Percentiles rank a stretch among this genome's conserved stretches.
Evolutionary conservation across 805 yeast species (phyloP).

Genomic region (Candida coleopterorum): DNA sequence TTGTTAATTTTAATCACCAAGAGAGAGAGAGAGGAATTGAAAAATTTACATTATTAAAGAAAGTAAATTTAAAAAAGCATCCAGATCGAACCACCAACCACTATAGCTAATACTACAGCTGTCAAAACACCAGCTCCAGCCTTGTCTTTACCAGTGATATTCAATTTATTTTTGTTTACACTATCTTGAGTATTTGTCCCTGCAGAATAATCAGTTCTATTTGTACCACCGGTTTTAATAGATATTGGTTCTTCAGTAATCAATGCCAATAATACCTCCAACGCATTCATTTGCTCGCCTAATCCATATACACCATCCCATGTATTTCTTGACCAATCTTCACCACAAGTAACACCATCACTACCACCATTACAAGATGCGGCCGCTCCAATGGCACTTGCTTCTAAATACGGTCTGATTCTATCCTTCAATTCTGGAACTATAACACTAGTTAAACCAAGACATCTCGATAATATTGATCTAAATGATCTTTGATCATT

Average conservation of each 20-base stretch:
- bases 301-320: constrained; percentile 73
- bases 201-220: constrained; percentile 31
- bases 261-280: constrained; percentile 52
- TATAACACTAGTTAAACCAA: constrained; percentile 53
- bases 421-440: constrained; percentile 45
- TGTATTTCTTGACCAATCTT: constrained; percentile 54
- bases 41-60: background rate
- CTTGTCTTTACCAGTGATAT: constrained; percentile 57
- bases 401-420: constrained; percentile 37
- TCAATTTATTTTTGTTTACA: constrained; percentile 38
- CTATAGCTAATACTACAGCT: constrained; percentile 57
- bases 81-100: constrained; percentile 74
- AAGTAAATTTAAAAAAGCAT: constrained; percentile 44
- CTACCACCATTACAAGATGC: constrained; percentile 75
- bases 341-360: constrained; percentile 85
- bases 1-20: too few species aligned
- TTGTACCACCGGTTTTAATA: constrained; percentile 31
- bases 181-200: constrained; percentile 32
- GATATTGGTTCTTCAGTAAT: constrained; percentile 29
- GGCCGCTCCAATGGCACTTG: constrained; percentile 71
- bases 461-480: constrained; percentile 60
- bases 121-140: constrained; percentile 93
- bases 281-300: constrained; percentile 80
- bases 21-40: background rate
- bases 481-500: constrained; percentile 75